phyloP scores from a whole-genome alignment of 2,329 filamentous ascomycete species.

The Penicillium sp. region DNA sequence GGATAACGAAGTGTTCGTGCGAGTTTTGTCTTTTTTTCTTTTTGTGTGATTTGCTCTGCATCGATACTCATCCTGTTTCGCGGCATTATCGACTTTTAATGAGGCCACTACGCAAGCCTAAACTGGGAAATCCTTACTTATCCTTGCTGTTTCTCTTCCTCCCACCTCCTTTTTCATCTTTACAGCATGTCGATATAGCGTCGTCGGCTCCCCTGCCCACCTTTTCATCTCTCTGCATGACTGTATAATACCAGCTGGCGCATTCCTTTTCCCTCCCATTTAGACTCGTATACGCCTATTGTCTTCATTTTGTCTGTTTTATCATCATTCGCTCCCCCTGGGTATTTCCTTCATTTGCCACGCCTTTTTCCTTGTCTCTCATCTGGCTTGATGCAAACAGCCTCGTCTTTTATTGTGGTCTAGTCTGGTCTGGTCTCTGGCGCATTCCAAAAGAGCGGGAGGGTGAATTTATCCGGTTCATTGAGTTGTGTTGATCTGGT shows the following conservation, averaged over 20 bases:
- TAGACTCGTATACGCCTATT: slow-evolving; percentile 24
- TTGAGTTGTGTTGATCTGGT: slow-evolving; percentile 34
- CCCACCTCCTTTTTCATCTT: slow-evolving; percentile 13
- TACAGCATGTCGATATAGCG: slow-evolving; percentile 24
- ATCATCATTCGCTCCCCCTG: slow-evolving; percentile 17
- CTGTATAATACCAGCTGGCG: slow-evolving; percentile 37
- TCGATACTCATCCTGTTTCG: slow-evolving; percentile 26
- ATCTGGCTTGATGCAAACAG: slow-evolving; percentile 17
- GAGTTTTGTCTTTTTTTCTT: slow-evolving; percentile 14
- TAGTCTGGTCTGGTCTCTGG: slow-evolving; percentile 32
- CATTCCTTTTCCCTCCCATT: slow-evolving; percentile 25
- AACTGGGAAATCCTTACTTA: slow-evolving; percentile 21
- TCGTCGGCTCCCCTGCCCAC: slow-evolving; percentile 19
- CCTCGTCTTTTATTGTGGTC: slow-evolving; percentile 20
- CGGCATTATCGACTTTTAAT: slow-evolving; percentile 29
- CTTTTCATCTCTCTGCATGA: slow-evolving; percentile 33
- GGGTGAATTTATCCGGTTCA: slow-evolving; percentile 35
- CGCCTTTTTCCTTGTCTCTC: slow-evolving; percentile 21
- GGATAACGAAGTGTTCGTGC: slow-evolving; percentile 25
- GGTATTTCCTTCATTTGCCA: slow-evolving; percentile 24
- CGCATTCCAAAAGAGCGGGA: slow-evolving; percentile 37
- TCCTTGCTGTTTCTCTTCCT: slow-evolving; percentile 22
- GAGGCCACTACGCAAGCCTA: slow-evolving; percentile 28
- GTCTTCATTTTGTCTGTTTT: slow-evolving; percentile 17
- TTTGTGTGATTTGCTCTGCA: slow-evolving; percentile 25